Percentiles rank a stretch among this genome's conserved stretches.
Conservation (phyloP, 768 basidiomycete genomes). For the Rhodosporidiobolus sp. region DNA sequence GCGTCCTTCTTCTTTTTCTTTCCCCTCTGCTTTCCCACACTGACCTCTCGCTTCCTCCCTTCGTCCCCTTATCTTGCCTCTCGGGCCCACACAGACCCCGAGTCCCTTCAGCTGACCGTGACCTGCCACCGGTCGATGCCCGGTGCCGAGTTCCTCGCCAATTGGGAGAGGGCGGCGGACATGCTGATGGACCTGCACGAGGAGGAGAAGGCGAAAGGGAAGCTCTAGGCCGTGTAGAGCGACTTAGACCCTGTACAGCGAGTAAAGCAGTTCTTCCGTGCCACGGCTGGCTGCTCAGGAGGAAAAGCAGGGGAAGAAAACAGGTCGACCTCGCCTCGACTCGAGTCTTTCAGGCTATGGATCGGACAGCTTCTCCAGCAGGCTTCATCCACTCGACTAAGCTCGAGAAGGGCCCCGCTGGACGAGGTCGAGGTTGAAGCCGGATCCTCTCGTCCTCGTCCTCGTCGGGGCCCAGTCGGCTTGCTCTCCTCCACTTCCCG, state of each 20-base stretch:
- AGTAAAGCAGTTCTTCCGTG: too few species aligned
- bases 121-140: conserved; percentile 25
- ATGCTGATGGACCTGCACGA: conserved; percentile 42
- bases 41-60: neutral
- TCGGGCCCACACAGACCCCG: conserved; percentile 31
- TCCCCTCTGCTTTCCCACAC: neutral
- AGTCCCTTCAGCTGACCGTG: conserved; percentile 42
- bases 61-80: neutral
- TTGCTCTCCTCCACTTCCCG: neutral
- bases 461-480: too few species aligned
- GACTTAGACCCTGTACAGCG: too few species aligned
- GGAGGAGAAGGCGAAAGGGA: conserved; percentile 9
- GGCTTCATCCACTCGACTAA: too few species aligned
- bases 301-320: too few species aligned
- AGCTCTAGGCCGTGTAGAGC: conserved; percentile 17
- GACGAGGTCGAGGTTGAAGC: too few species aligned
- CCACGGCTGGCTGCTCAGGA: too few species aligned
- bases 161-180: conserved; percentile 41
- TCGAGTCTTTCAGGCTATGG: too few species aligned
- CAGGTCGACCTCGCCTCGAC: too few species aligned
- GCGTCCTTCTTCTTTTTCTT: neutral
- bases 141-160: conserved; percentile 24
- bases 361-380: too few species aligned
- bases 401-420: too few species aligned
- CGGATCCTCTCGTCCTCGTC: too few species aligned